These are phyloP conservation scores for Boletus rufocinnamomeus DNA, from an alignment of 768 basidiomycete species.

Conservation along the genomic window DNA sequence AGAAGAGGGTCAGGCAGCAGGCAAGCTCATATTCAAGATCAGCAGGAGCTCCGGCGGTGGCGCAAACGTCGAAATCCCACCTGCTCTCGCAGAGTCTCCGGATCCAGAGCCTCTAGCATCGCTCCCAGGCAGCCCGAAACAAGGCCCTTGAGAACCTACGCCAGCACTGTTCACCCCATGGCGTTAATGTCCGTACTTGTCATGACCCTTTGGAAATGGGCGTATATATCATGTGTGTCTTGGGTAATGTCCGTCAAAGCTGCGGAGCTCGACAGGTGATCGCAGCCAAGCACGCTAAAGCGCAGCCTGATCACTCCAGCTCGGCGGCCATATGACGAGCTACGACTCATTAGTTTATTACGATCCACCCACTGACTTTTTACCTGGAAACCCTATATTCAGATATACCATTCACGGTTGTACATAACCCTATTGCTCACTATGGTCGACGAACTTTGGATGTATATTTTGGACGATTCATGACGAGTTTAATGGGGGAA, in stretches of 20 bases:
- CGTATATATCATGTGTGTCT: conserved; percentile 4
- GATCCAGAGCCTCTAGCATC: conserved; percentile 2
- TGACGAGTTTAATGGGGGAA: not conserved
- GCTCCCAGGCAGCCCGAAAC: conserved; percentile 2
- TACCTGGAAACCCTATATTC: not conserved
- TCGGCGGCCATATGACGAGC: not conserved
- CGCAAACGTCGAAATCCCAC: conserved; percentile 7
- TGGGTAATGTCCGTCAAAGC: conserved; percentile 13
- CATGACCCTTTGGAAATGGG: conserved; percentile 3
- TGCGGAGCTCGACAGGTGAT: not conserved
- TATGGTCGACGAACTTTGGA: not conserved
- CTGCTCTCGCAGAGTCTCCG: not conserved
- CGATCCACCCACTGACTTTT: not conserved
- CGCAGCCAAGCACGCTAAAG: not conserved
- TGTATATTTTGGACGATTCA: not conserved
- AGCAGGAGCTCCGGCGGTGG: conserved; percentile 15
- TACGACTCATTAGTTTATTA: not conserved
- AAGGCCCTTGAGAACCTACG: conserved; percentile 1
- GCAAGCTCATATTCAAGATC: conserved; percentile 32
- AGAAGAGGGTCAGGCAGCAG: conserved; percentile 34
- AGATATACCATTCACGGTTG: conserved; percentile 18
- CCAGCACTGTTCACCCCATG: not conserved
- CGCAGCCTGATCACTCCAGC: not conserved
- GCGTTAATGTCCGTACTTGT: conserved; percentile 5
- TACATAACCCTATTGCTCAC: conserved; percentile 17